Evolutionary conservation across 1,139 yeast species (phyloP), one percentile per base, ranked within the genome.

Genomic region (Blastobotrys aristatus): DNA sequence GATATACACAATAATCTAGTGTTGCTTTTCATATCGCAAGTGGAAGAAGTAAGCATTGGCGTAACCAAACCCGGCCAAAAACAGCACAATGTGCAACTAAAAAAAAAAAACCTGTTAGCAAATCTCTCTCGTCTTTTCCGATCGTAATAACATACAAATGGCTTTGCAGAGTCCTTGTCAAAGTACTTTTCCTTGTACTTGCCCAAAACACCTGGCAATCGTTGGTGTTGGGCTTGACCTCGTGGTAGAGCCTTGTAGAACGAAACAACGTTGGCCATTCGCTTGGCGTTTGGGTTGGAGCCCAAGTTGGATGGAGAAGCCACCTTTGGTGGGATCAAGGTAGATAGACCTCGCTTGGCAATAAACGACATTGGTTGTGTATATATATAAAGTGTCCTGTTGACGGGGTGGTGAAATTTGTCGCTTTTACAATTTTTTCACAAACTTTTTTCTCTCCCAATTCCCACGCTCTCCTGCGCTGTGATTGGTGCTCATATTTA

Each of bases 281-380:
- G 88, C 79, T 88, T 88, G 62, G 97, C 97, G 65, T 90, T 85
- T 64, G 97, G 96, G 73, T 89, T 87, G 58, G 95, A 79, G 51
- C 96, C 96, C 62, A 92, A 76, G 84, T 88, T 89, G 73, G 82
- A 79, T 50, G 96, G 94, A 56, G 97, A 89, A 52, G 96, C 97
- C 68, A 92, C 83, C 94, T 92, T 92, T 68, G 98, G 98, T 64
- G 98, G 98, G 67, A 92, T 89, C 75, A 92, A 79, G 65, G 97
- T 85, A 60, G 97, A 89, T 71, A 92, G 79, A 66, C 84, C 85
- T 76, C 97, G 90, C 83, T 86, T 89, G 68, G 80, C 76, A 71
- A 89, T 77, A 76, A 83, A 82, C 65, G 95, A 86, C 95, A 86
- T 85, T 39, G 4, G 22, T 24, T 14, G 18, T 34, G 27, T 24